Base-by-base conservation (phyloP, 768 basidiomycete genomes). In the Phaeotremella fagi region DNA sequence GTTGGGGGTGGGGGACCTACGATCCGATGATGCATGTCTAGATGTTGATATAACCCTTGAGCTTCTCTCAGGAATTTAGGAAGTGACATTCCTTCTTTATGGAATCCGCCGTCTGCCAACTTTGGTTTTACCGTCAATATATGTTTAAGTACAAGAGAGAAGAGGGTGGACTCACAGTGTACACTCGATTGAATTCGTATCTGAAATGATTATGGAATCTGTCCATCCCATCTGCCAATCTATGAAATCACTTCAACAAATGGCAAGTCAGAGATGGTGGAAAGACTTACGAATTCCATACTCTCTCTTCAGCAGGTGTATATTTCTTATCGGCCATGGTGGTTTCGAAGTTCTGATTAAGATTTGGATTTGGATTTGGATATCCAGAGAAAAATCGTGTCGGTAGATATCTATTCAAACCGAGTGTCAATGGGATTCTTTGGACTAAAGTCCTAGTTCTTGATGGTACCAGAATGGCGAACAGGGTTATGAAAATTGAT, bases 1-100 rank as follows among this genome's bases (percentile, higher is more conserved):
- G 12, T 49, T 18, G 35, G 50, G 1, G 33, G 22, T 31, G 1
- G 23, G 36, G 7, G 16, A 50, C 66, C 43, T 45, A 68, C 71
- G 50, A 73, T 73, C 28, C 59, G 51, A 44, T 73, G 71, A 44
- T 73, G 71, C 63, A 69, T 69, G 35, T 70, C 69, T 18, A 73
- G 52, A 45, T 69, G 67, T 2, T 58, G 53, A 22, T 56, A 59
- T 5, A 73, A 54, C 23, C 59, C 55, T 25, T 57, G 58, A 3
- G 71, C 66, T 44, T 69, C 60, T 29, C 60, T 49, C 22, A 73
- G 18, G 44, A 71, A 73, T 9, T 57, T 54, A n/a, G 60, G 58
- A 12, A 73, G 37, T 1, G 59, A 31, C 59, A 66, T 54, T 20
- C 69, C 71, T 36, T 64, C 53, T 41, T 60, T 66, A 33, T 67